Base-by-base conservation (phyloP, 352 stramenopile genomes). In the Globisporangium nagaii region DNA sequence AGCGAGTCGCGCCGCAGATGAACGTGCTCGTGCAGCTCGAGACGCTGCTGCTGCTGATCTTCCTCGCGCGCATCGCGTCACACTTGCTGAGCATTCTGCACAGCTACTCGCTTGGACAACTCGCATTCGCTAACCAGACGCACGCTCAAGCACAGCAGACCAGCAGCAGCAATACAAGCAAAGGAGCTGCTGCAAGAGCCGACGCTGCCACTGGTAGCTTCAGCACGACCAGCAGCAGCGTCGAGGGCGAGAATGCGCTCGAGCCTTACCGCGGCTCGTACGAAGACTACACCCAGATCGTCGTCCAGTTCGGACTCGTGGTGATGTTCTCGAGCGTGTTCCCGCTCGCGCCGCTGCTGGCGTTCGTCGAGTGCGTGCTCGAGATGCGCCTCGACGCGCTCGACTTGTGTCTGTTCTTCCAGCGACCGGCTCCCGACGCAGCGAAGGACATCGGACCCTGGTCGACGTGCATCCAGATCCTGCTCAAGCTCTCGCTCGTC, bases 251-350 rank as follows among this genome's bases (percentile, higher is more conserved):
- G 17, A 12, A 53, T 25, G 46, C 40, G 12, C 39, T 78, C 6
- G 54, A 58, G 1, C 31, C 47, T 8, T 78, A 77, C 44, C 49
- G 59, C 15, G 71, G 71, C 0, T 48, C 57, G 7, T 55, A 73
- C 36, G 66, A 73, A 43, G 70, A 73, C 34, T 85, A 83, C 27
- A 62, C 61, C 2, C 57, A 81, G 53, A 39, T 73, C 30, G 44
- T 79, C 13, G 53, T 73, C 17, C 68, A 83, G 48, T 60, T 83
- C 32, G 75, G 71, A 5, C 48, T 83, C 36, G 52, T 83, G 3
- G 51, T 66, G 19, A 72, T 71, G 58, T 81, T 85, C 42, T 78
- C 71, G 20, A 65, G 62, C 40, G 61, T 70, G 22, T 66, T 66
- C 22, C 75, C 75, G 1, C 37, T 80, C 17, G 48, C 66, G 1